Conservation (phyloP, 106 monocot species). For the Iris macrosiphon region DNA sequence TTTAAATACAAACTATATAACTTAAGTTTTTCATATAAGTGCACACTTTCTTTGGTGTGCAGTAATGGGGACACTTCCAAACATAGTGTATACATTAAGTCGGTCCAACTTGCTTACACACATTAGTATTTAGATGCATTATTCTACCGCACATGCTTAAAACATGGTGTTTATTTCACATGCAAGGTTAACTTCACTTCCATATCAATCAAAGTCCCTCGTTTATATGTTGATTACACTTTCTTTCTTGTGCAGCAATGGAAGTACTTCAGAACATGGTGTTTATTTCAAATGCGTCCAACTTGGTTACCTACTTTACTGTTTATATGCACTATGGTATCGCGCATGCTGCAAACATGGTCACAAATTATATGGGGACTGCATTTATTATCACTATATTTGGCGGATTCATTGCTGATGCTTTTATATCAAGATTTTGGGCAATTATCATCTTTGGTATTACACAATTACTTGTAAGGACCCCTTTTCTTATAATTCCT, state of each 20-base stretch:
- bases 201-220: no score
- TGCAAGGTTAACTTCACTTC: no score
- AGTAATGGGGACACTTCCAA: no score
- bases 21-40: no score
- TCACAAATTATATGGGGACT: conserved; percentile 25
- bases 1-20: no score
- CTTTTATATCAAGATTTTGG: conserved; percentile 16
- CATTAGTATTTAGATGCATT: no score
- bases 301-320: conserved; percentile 15
- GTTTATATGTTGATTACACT: no score
- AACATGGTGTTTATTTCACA: no score
- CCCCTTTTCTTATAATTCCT: not conserved
- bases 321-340: conserved; percentile 14
- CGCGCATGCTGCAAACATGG: conserved; percentile 13
- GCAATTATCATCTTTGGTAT: conserved; percentile 9
- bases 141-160: no score
- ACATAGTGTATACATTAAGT: no score
- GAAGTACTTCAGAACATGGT: conserved; percentile 15
- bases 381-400: conserved; percentile 8
- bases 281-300: conserved; percentile 13
- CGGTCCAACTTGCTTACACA: no score
- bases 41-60: no score
- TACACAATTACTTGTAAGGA: conserved; percentile 5
- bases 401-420: conserved; percentile 18
- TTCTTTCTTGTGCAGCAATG: conserved; percentile 15